These are phyloP conservation scores for Hanseniaspora occidentalis DNA, from an alignment of 805 yeast genomes.

Conservation along the genomic window DNA sequence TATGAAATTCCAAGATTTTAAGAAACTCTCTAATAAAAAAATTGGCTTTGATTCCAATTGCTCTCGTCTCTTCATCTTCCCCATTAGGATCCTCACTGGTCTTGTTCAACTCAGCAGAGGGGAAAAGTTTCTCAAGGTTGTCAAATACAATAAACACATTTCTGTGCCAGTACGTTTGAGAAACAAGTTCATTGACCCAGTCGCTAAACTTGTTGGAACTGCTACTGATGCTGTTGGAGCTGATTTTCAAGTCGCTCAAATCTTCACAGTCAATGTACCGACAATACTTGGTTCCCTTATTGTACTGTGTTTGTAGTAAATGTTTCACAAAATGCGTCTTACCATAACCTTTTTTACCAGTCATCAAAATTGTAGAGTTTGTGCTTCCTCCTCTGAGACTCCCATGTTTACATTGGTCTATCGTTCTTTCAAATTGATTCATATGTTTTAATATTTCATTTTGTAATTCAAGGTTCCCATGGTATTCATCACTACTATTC, in stretches of 20 bases:
- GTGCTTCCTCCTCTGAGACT: too few species aligned
- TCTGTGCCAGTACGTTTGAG: constrained; percentile 55
- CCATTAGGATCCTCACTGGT: constrained; percentile 1
- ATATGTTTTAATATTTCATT: too few species aligned
- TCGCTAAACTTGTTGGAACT: neutral
- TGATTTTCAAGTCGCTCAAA: constrained; percentile 42
- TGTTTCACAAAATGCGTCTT: constrained; percentile 45
- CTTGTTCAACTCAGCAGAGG: constrained; percentile 43
- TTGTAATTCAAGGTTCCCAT: too few species aligned
- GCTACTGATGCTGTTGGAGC: too few species aligned
- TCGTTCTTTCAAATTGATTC: too few species aligned
- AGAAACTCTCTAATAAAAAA: neutral
- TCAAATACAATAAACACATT: constrained; percentile 71
- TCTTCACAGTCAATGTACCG: constrained; percentile 43
- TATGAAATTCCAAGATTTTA: neutral
- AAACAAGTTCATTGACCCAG: constrained; percentile 31
- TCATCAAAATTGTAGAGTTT: constrained; percentile 40
- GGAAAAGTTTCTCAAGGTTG: constrained; percentile 59
- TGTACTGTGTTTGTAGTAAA: constrained; percentile 26
- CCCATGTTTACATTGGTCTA: too few species aligned
- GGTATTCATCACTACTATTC: too few species aligned
- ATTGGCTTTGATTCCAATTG: neutral
- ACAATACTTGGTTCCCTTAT: constrained; percentile 25
- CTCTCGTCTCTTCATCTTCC: neutral
- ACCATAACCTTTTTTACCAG: constrained; percentile 77